A percentile compares a stretch with the other conserved stretches of the same genome.
These are phyloP conservation scores for Boletus rubropictus DNA, from an alignment of 768 basidiomycete species.

Conservation along the genomic window DNA sequence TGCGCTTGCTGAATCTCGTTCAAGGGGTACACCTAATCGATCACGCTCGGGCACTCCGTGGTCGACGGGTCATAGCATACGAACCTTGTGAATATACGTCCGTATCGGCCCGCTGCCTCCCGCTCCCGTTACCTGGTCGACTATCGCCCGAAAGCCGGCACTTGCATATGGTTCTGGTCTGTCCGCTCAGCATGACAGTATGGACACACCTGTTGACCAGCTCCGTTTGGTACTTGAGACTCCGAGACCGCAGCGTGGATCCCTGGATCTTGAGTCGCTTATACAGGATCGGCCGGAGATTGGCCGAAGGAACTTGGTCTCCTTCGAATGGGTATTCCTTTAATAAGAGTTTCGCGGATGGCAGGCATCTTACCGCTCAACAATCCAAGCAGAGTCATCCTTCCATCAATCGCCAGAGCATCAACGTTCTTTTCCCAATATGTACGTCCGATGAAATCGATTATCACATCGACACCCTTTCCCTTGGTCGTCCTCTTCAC, in stretches of 20 bases:
- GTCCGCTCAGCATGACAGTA: background rate
- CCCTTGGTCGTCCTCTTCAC: constrained; percentile 62
- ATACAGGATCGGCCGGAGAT: constrained; percentile 63
- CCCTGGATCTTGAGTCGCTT: constrained; percentile 88
- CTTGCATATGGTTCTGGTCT: background rate
- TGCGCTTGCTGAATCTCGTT: constrained; percentile 74
- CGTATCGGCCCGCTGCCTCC: constrained; percentile 56
- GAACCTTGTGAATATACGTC: constrained; percentile 74
- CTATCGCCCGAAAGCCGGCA: constrained; percentile 50
- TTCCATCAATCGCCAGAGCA: constrained; percentile 62
- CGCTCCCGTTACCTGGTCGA: constrained; percentile 53
- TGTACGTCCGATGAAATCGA: constrained; percentile 77
- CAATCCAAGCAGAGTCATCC: constrained; percentile 63
- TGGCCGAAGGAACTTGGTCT: constrained; percentile 41
- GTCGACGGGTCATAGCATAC: constrained; percentile 15
- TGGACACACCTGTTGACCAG: constrained; percentile 51
- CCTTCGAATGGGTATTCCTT: constrained; percentile 37
- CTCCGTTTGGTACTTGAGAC: constrained; percentile 68
- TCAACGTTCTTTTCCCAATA: constrained; percentile 75
- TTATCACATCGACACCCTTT: constrained; percentile 74
- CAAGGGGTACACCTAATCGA: constrained; percentile 69
- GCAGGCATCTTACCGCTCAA: constrained; percentile 51
- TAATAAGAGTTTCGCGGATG: constrained; percentile 18
- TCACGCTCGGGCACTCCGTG: constrained; percentile 4
- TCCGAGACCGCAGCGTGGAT: constrained; percentile 76